Conservation (phyloP, 2,329 filamentous ascomycete species). For the Juglanconis oblonga region DNA sequence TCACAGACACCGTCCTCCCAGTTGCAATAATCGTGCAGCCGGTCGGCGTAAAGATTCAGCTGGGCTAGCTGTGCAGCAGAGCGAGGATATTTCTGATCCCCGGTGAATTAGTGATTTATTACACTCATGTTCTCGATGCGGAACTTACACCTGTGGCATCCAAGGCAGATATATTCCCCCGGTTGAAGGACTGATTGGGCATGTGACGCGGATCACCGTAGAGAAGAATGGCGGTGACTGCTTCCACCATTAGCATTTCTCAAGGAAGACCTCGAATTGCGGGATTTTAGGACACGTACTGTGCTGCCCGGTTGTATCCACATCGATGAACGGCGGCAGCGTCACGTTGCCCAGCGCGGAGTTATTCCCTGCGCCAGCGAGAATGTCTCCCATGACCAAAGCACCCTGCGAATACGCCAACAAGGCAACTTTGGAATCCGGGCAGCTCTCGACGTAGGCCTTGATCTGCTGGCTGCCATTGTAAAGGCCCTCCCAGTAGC, state of each 20-base stretch:
- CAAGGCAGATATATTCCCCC: background rate
- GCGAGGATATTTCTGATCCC: constrained; percentile 1
- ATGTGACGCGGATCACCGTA: constrained; percentile 6
- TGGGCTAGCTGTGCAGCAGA: background rate
- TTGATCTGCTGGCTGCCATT: background rate
- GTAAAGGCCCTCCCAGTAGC: constrained; percentile 1
- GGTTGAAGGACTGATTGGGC: constrained; percentile 1
- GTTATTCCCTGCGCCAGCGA: constrained; percentile 3
- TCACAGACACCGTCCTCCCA: constrained; percentile 2
- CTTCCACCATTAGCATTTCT: no score
- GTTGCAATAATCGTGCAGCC: constrained; percentile 2
- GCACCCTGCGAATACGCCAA: background rate
- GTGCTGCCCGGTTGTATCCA: background rate
- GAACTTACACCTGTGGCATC: constrained; percentile 3
- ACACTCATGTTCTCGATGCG: no score
- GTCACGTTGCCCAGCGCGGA: constrained; percentile 2
- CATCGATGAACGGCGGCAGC: background rate
- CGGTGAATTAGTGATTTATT: background rate
- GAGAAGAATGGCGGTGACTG: constrained; percentile 1
- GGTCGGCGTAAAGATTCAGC: background rate
- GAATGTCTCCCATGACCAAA: background rate
- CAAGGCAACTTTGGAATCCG: constrained; percentile 1
- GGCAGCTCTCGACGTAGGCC: background rate
- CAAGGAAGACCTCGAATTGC: background rate
- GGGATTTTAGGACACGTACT: background rate